Evolutionary conservation across 148 eudicot species (phyloP).

Genomic region (Persicaria tinctoria): DNA sequence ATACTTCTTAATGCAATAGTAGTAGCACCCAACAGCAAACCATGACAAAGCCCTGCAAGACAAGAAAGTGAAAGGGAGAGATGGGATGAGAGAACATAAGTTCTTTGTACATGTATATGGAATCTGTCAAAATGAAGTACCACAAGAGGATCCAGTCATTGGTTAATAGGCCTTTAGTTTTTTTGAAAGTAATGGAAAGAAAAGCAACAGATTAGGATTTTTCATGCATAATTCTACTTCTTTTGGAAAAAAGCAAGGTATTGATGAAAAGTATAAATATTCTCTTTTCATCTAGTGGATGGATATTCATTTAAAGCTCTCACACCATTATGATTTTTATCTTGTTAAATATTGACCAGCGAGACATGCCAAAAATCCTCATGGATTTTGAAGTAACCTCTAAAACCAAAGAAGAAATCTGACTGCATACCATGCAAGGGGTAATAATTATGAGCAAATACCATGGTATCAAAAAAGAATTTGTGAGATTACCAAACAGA

Average conservation of each 20-base stretch:
- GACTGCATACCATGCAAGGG: not conserved
- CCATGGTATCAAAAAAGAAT: not conserved
- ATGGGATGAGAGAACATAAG: not conserved
- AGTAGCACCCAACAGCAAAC: conserved; percentile 99
- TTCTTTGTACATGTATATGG: not conserved
- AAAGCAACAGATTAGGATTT: not conserved
- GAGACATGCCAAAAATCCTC: not conserved
- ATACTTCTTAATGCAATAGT: conserved; percentile 86
- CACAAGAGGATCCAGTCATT: not conserved
- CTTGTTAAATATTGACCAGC: not conserved
- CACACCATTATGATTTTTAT: not conserved
- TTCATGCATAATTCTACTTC: not conserved
- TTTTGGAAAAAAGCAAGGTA: not conserved
- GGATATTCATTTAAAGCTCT: not conserved
- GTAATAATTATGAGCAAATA: not conserved
- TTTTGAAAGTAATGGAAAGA: not conserved
- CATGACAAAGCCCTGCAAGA: conserved; percentile 79
- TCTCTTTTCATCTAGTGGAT: not conserved
- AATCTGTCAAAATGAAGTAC: not conserved
- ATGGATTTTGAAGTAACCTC: not conserved
- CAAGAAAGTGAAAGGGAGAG: conserved; percentile 1
- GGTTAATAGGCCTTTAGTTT: not conserved
- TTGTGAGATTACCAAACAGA: not conserved
- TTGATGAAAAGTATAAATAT: not conserved
- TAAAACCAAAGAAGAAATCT: not conserved